Evolutionary conservation across 495 filamentous ascomycete genomes (phyloP), one percentile per base, ranked within the genome.

Genomic region (Aspergillus leporis): DNA sequence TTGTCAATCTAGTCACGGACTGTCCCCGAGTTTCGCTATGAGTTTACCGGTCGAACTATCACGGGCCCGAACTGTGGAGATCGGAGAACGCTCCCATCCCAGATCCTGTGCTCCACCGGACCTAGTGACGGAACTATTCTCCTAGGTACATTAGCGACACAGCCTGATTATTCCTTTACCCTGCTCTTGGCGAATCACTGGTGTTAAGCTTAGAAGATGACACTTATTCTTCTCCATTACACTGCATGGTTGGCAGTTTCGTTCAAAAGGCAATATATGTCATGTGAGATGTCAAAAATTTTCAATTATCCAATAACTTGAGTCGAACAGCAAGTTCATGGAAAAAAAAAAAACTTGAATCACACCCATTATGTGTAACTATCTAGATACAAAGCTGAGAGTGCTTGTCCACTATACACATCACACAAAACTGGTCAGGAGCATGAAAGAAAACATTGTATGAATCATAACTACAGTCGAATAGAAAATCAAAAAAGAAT

Each of bases 201-300:
- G 6, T 12, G 38, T 41, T 41, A 41, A 41, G 3, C n/a, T 41
- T 41, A 41, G 14, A 12, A n/a, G 38, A 14, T 41, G 16, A 41
- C 38, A 16, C 16, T 41, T 41, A 41, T n/a, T 41, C 38, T 41
- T 41, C 38, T 41, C 38, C 18, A 21, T 43, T 47, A 47, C 43
- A 47, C 43, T 22, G 43, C 43, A 47, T 19, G 19, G 43, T 23
- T 47, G 43, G 43, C 38, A 41, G 38, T n/a, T 41, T 41, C 38
- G 38, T 41, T 10, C 13, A 41, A 41, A 18, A 41, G 14, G 38
- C 38, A 18, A 41, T 16, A n/a, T n/a, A 16, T 16, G 14, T 41
- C 38, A 41, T 41, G 38, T 41, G 38, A 41, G 16, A 41, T 41
- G 16, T 41, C 38, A 41, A 41, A n/a, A 3, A 16, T 36, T 41